These are phyloP conservation scores for Arachis stenosperma DNA, from an alignment of 306 rosid species.

Conservation along the genomic window DNA sequence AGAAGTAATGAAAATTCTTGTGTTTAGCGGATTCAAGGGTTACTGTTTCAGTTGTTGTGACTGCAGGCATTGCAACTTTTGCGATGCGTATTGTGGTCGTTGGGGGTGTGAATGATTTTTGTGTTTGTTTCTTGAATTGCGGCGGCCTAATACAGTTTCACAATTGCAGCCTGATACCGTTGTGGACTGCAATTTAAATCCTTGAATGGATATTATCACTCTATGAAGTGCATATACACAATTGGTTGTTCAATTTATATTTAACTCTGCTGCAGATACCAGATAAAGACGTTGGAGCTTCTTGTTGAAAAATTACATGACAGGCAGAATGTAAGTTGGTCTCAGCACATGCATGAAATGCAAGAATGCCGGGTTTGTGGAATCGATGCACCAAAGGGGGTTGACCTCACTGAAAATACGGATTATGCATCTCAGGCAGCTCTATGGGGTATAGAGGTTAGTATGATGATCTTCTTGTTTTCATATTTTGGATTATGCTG, in stretches of 20 bases:
- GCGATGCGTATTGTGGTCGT: too few species aligned
- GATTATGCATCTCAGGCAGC: constrained; percentile 96
- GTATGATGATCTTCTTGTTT: constrained; percentile 38
- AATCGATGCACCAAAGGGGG: constrained; percentile 77
- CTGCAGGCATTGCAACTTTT: too few species aligned
- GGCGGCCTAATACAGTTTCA: too few species aligned
- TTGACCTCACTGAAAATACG: constrained; percentile 73
- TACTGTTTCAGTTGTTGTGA: too few species aligned
- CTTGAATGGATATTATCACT: too few species aligned
- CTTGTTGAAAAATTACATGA: constrained; percentile 56
- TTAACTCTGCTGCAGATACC: constrained; percentile 65
- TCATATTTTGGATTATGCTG: constrained; percentile 9
- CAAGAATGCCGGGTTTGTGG: constrained; percentile 68
- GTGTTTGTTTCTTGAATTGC: too few species aligned
- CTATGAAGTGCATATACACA: neutral
- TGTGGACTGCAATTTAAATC: too few species aligned
- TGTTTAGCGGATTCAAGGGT: neutral
- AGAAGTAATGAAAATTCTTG: neutral
- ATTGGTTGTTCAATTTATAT: constrained; percentile 31
- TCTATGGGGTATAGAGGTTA: constrained; percentile 97
- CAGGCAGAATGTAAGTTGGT: constrained; percentile 53
- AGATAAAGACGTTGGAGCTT: constrained; percentile 74
- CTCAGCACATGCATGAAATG: constrained; percentile 49
- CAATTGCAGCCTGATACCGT: too few species aligned
- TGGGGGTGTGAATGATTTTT: too few species aligned